Conservation (phyloP, 345 rosid species). For the Salix suchowensis region DNA sequence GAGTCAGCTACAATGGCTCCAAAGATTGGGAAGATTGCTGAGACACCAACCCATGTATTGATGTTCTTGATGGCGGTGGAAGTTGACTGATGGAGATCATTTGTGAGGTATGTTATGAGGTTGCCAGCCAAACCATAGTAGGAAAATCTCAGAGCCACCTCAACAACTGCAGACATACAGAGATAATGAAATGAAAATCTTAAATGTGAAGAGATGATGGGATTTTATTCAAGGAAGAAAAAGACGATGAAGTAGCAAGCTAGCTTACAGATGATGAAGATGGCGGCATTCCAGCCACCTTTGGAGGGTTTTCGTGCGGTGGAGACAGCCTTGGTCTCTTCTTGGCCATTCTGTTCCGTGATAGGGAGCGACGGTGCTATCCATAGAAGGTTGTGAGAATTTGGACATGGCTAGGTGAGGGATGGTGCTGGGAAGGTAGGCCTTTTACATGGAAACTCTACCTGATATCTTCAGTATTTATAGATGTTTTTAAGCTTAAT, state of each 20-base stretch:
- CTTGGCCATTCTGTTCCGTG: conserved; percentile 1
- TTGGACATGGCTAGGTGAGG: background rate
- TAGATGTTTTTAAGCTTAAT: background rate
- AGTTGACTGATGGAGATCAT: conserved; percentile 47
- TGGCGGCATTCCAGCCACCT: conserved; percentile 89
- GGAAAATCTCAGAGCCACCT: conserved; percentile 74
- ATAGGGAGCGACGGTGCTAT: conserved; percentile 25
- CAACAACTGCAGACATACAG: conserved; percentile 51
- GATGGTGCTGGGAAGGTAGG: background rate
- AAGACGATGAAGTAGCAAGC: background rate
- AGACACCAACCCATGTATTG: conserved; percentile 77
- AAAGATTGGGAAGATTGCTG: conserved; percentile 62
- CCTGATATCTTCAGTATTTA: background rate
- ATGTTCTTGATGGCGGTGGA: conserved; percentile 63
- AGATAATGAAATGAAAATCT: background rate
- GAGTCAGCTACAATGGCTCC: conserved; percentile 87
- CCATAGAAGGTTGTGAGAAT: conserved; percentile 18
- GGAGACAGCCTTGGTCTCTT: background rate
- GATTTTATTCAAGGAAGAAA: background rate
- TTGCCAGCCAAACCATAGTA: conserved; percentile 76
- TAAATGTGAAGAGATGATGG: background rate
- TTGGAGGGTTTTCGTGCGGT: conserved; percentile 9
- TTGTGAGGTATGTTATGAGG: conserved; percentile 66
- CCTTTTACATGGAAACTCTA: background rate
- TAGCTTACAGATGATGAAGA: conserved; percentile 71